Conservation (phyloP, 495 filamentous ascomycete genomes). For the Aspergillus cavernicola region DNA sequence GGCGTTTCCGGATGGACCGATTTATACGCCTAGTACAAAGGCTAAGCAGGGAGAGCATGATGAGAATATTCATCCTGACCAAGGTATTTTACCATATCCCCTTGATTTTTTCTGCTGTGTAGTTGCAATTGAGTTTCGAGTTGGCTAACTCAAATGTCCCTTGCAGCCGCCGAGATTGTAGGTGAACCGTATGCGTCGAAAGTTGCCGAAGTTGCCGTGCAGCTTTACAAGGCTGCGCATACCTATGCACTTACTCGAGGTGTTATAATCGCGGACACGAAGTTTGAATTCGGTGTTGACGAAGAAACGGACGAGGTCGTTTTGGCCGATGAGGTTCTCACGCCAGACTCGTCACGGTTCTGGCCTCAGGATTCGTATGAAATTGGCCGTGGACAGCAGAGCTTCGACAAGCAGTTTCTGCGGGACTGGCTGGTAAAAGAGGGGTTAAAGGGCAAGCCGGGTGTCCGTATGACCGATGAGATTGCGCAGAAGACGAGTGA, state of each 20-base stretch:
- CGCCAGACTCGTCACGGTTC: constrained; percentile 82
- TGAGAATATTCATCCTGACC: constrained; percentile 80
- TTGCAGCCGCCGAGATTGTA: constrained; percentile 60
- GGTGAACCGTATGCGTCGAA: constrained; percentile 70
- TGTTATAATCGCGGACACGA: constrained; percentile 89
- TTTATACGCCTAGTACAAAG: constrained; percentile 92
- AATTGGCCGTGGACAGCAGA: constrained; percentile 69
- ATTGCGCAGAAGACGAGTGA: constrained; percentile 58
- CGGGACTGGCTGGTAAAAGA: constrained; percentile 77
- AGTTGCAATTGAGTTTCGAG: background rate
- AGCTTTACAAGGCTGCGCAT: constrained; percentile 69
- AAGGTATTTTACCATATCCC: constrained; percentile 41
- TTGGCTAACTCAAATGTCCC: constrained; percentile 10
- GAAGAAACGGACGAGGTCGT: constrained; percentile 71
- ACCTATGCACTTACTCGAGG: constrained; percentile 73
- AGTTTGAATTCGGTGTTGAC: constrained; percentile 81
- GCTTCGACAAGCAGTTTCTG: constrained; percentile 89
- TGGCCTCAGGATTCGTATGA: constrained; percentile 76
- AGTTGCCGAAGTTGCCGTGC: constrained; percentile 68
- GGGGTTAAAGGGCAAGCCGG: constrained; percentile 67
- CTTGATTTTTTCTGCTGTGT: background rate
- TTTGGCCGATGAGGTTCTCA: constrained; percentile 88
- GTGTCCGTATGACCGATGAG: constrained; percentile 63
- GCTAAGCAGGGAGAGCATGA: constrained; percentile 80
- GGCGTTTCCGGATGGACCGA: constrained; percentile 62